Conservation (phyloP, 257 asterid species). For the Linderniella brevidens region DNA sequence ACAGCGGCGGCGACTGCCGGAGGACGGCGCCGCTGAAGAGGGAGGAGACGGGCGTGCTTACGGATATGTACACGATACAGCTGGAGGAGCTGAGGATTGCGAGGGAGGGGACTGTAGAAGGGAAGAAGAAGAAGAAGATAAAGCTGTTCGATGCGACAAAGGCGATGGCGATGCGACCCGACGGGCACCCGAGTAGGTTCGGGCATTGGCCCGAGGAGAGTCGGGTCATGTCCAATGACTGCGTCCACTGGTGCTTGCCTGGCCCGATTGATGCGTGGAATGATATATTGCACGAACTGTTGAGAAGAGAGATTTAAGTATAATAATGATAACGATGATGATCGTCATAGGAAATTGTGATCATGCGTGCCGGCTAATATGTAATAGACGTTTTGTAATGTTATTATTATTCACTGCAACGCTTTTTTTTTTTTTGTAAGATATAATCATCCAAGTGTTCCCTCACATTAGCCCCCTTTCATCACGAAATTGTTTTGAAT, state of each 20-base stretch:
- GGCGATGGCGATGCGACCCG: conserved; percentile 49
- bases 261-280: conserved; percentile 40
- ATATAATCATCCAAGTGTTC: too few relatives aligned
- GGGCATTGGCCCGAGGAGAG: conserved; percentile 13
- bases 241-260: conserved; percentile 41
- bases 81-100: conserved; percentile 39
- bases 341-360: too few relatives aligned
- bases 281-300: conserved; percentile 15
- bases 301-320: not conserved
- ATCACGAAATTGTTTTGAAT: too few relatives aligned
- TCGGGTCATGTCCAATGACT: conserved; percentile 29
- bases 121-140: conserved; percentile 8
- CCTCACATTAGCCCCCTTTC: too few relatives aligned
- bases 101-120: not conserved
- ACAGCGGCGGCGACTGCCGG: conserved; percentile 58
- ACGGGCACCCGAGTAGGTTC: conserved; percentile 69
- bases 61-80: conserved; percentile 26
- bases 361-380: too few relatives aligned
- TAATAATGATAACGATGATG: too few relatives aligned
- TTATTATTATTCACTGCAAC: too few relatives aligned
- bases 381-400: too few relatives aligned
- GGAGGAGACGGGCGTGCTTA: conserved; percentile 27
- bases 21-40: conserved; percentile 38
- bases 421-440: too few relatives aligned
- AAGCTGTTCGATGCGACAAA: conserved; percentile 35